Percentiles rank a stretch among this genome's conserved stretches.
Evolutionary conservation across 2,329 filamentous ascomycete species (phyloP).

Genomic region (Diplodia intermedia): DNA sequence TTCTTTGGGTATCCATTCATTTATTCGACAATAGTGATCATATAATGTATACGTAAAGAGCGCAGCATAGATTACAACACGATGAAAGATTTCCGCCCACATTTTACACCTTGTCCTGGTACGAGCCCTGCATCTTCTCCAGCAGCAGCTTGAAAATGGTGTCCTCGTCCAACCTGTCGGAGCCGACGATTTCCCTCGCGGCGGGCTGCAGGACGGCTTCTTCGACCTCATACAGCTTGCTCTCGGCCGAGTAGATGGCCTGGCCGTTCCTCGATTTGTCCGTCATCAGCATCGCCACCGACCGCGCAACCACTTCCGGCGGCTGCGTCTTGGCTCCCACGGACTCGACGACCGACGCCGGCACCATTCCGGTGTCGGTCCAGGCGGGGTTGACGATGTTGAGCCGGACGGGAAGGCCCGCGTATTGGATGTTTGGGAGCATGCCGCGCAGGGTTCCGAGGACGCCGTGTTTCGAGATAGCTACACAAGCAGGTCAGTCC

Average conservation of each 20-base stretch:
- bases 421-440: slow-evolving; percentile 38
- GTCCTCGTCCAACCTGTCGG: slow-evolving; percentile 3
- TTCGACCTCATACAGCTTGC: slow-evolving; percentile 42
- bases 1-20: too few species aligned
- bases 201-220: slow-evolving; percentile 35
- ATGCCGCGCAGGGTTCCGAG: slow-evolving; percentile 44
- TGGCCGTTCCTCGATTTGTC: slow-evolving; percentile 41
- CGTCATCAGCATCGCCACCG: slow-evolving; percentile 40
- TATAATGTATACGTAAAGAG: too few species aligned
- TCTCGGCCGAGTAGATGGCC: slow-evolving; percentile 40
- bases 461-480: slow-evolving; percentile 44
- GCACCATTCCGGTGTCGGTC: slow-evolving; percentile 43
- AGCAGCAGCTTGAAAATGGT: slow-evolving; percentile 10
- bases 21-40: too few species aligned
- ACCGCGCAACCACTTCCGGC: slow-evolving; percentile 41
- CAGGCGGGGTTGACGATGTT: slow-evolving; percentile 45
- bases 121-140: background rate
- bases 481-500: too few species aligned
- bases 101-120: background rate
- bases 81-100: too few species aligned
- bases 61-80: too few species aligned
- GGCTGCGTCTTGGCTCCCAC: slow-evolving; percentile 39
- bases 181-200: slow-evolving; percentile 42
- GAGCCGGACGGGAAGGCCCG: slow-evolving; percentile 44
- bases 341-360: slow-evolving; percentile 33